Evolutionary conservation across 2,329 filamentous ascomycete genomes (phyloP).

Genomic region (Aspergillus brasiliensis): DNA sequence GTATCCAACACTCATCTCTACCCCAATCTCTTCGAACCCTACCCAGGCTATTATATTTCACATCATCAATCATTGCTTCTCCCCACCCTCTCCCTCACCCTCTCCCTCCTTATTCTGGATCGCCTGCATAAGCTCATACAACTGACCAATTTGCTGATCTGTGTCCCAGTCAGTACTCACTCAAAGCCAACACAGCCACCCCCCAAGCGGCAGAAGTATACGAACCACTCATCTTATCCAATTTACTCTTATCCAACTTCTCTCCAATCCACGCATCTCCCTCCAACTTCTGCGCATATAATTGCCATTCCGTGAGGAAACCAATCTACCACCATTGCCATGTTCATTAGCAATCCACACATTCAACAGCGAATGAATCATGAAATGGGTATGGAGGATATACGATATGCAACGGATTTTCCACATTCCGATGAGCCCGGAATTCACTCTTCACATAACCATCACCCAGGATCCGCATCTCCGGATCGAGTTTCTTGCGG

Average conservation of each 20-base stretch:
- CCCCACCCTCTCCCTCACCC: constrained; percentile 7
- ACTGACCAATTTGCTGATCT: constrained; percentile 91
- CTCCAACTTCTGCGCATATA: constrained; percentile 90
- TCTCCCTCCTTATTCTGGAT: constrained; percentile 59
- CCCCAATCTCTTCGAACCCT: no score
- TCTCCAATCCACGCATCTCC: constrained; percentile 83
- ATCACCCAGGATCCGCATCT: constrained; percentile 82
- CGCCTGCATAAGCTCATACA: constrained; percentile 91
- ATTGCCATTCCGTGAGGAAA: constrained; percentile 94
- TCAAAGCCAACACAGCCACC: not conserved
- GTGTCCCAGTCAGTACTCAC: constrained; percentile 9
- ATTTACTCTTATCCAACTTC: constrained; percentile 77
- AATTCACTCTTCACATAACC: constrained; percentile 95
- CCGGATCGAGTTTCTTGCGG: constrained; percentile 71
- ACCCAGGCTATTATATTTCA: not conserved
- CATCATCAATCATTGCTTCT: not conserved
- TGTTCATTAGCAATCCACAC: not conserved
- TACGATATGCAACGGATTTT: constrained; percentile 91
- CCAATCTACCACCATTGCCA: constrained; percentile 66
- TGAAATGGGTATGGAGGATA: constrained; percentile 31
- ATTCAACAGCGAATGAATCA: not conserved
- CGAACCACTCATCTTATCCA: constrained; percentile 93
- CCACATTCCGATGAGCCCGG: constrained; percentile 75
- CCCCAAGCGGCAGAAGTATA: constrained; percentile 19
- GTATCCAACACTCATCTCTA: not conserved